phyloP scores from a whole-genome alignment of 2,329 filamentous ascomycete species.

The Triangularia verruculosa region DNA sequence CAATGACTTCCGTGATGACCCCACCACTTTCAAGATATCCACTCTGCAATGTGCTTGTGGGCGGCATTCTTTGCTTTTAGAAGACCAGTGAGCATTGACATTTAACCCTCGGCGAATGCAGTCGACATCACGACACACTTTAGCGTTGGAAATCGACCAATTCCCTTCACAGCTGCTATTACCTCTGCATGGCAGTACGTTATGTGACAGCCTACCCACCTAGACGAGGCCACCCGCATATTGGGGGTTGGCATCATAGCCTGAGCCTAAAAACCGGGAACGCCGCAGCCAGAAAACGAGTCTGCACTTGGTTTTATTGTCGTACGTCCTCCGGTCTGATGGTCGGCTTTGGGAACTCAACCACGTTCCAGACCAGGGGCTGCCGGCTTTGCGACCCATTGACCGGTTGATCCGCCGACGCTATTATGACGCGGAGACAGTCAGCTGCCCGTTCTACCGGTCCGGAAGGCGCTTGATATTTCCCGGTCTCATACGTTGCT shows the following conservation, averaged over 20 bases:
- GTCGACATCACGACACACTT: neutral
- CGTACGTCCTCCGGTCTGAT: neutral
- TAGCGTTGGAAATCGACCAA: slow-evolving; percentile 6
- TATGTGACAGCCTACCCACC: neutral
- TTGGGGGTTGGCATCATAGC: neutral
- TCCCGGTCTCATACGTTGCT: neutral
- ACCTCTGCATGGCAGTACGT: neutral
- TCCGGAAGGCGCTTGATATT: neutral
- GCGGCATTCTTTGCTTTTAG: neutral
- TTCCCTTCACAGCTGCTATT: neutral
- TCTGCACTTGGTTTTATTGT: neutral
- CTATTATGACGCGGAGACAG: neutral
- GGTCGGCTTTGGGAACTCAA: neutral
- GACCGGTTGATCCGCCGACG: neutral
- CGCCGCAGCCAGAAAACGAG: neutral
- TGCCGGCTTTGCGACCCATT: neutral
- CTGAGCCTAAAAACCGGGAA: neutral
- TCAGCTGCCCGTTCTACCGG: neutral
- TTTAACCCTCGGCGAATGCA: neutral
- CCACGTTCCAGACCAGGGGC: slow-evolving; percentile 2
- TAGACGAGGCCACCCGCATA: neutral
- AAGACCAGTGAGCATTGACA: neutral
- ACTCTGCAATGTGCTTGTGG: neutral
- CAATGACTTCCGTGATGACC: neutral
- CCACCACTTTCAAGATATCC: neutral